phyloP scores from a whole-genome alignment of 495 filamentous ascomycete genomes.

The Aspergillus saccharolyticus region DNA sequence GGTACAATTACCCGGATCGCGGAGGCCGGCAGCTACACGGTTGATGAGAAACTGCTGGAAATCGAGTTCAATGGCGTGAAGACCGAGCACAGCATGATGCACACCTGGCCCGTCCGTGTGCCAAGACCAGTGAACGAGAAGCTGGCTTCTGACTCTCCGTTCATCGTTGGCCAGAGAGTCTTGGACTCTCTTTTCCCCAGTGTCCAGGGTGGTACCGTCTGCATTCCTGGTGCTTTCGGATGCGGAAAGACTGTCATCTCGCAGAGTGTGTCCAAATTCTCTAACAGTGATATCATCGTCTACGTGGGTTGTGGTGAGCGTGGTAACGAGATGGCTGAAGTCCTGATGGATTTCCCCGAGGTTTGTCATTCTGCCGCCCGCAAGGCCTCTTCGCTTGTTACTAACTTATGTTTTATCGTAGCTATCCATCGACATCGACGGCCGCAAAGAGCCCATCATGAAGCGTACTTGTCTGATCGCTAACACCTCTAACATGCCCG shows the following conservation, averaged over 20 bases:
- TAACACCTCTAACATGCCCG: slow-evolving; percentile 99
- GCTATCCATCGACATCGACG: slow-evolving; percentile 83
- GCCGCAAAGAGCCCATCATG: slow-evolving; percentile 98
- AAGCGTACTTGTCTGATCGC: slow-evolving; percentile 98
- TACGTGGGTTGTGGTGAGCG: slow-evolving; percentile 98
- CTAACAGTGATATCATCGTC: slow-evolving; percentile 97
- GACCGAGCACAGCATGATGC: slow-evolving; percentile 93
- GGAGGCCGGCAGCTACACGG: slow-evolving; percentile 84
- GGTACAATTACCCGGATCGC: slow-evolving; percentile 91
- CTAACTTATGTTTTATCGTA: slow-evolving; percentile 28
- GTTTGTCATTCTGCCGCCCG: slow-evolving; percentile 27
- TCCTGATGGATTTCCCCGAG: slow-evolving; percentile 98
- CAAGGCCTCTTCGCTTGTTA: neutral
- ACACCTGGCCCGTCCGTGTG: slow-evolving; percentile 97
- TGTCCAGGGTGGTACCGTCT: slow-evolving; percentile 95
- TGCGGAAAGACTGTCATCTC: slow-evolving; percentile 99
- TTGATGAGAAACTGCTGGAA: slow-evolving; percentile 91
- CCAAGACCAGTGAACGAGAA: slow-evolving; percentile 88
- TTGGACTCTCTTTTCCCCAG: slow-evolving; percentile 96
- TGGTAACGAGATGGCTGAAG: slow-evolving; percentile 99
- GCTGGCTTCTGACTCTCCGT: slow-evolving; percentile 77
- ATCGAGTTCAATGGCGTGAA: slow-evolving; percentile 96
- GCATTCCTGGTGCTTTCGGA: slow-evolving; percentile 97
- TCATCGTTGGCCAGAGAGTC: slow-evolving; percentile 95
- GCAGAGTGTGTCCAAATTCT: slow-evolving; percentile 98